A percentile compares a stretch with the other conserved stretches of the same genome.
phyloP scores from a whole-genome alignment of 2,329 filamentous ascomycete species.

The Pyrenochaeta sp. region DNA sequence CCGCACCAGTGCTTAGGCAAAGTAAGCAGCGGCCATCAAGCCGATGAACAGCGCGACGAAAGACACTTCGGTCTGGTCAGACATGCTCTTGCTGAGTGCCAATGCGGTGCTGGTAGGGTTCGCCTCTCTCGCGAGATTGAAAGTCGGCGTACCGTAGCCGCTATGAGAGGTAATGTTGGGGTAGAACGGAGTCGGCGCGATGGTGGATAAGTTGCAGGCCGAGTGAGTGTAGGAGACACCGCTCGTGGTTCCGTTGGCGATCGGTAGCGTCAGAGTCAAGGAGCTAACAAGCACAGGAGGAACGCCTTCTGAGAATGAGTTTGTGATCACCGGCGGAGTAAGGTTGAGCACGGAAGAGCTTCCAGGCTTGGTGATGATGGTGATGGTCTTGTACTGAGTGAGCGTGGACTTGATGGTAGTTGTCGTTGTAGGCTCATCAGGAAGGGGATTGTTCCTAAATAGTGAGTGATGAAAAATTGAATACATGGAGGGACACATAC shows the following conservation, averaged over 20 bases:
- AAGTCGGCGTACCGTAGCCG: constrained; percentile 13
- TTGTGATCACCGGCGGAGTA: not conserved
- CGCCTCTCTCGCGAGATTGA: constrained; percentile 11
- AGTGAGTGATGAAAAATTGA: not conserved
- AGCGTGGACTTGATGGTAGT: constrained; percentile 25
- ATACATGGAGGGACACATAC: too few relatives aligned
- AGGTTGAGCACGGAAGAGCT: not conserved
- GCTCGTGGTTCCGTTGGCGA: not conserved
- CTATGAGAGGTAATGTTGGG: constrained; percentile 14
- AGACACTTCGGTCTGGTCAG: constrained; percentile 8
- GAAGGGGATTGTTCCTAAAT: constrained; percentile 1
- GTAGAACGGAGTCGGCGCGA: constrained; percentile 11
- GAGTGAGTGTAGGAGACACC: not conserved
- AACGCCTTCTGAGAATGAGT: not conserved
- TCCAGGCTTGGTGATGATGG: constrained; percentile 3
- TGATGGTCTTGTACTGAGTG: constrained; percentile 19
- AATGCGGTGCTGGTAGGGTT: not conserved
- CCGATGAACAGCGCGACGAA: constrained; percentile 13
- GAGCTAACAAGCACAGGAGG: constrained; percentile 4
- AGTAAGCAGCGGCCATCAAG: constrained; percentile 8
- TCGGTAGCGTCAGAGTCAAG: not conserved
- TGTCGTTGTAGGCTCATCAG: constrained; percentile 20
- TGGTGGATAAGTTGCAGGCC: constrained; percentile 2
- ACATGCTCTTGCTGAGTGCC: constrained; percentile 2
- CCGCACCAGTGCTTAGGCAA: constrained; percentile 3